Conservation (phyloP, 345 rosid genomes). For the Populus nigra region DNA sequence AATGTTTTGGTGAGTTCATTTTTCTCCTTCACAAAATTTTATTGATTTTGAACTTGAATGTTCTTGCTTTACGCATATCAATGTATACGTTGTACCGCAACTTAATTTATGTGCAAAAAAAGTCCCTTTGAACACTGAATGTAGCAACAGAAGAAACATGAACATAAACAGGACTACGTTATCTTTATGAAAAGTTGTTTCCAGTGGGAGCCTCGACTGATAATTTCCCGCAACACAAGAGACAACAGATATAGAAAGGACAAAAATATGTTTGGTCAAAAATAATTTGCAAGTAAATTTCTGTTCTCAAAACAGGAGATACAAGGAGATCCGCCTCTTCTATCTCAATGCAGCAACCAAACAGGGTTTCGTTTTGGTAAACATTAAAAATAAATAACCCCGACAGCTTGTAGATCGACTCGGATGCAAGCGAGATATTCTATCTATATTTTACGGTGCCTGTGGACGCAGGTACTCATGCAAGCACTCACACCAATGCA, state of each 20-base stretch:
- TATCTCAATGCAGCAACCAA: too few relatives aligned
- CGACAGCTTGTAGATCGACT: too few relatives aligned
- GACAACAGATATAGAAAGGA: too few relatives aligned
- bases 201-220: not conserved
- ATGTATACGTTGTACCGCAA: not conserved
- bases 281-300: too few relatives aligned
- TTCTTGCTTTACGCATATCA: not conserved
- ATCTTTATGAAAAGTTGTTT: not conserved
- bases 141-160: not conserved
- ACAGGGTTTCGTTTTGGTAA: too few relatives aligned
- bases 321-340: too few relatives aligned
- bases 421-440: too few relatives aligned
- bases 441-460: too few relatives aligned
- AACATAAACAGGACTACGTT: not conserved
- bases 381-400: too few relatives aligned
- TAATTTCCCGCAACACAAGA: not conserved
- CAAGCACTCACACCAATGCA: constrained; percentile 7
- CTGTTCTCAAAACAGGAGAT: too few relatives aligned
- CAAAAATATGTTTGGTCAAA: too few relatives aligned
- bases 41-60: not conserved
- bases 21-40: not conserved
- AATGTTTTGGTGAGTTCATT: constrained; percentile 19
- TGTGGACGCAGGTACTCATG: not conserved
- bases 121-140: not conserved
- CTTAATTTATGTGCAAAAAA: not conserved